Conservation (phyloP, 306 rosid genomes). For the Parietaria judaica region DNA sequence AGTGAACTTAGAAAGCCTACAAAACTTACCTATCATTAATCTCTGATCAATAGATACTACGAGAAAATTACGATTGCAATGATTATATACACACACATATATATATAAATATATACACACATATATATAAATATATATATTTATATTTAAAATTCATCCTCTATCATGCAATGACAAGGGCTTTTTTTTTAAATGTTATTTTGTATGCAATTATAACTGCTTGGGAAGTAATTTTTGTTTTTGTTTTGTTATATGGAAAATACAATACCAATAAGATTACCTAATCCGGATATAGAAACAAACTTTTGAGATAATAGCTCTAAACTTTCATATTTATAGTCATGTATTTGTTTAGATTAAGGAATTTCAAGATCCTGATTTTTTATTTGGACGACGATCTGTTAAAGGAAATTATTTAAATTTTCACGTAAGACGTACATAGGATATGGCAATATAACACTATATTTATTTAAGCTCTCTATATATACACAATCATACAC, state of each 20-base stretch:
- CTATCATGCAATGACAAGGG: too few relatives aligned
- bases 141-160: too few relatives aligned
- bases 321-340: neutral
- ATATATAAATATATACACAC: too few relatives aligned
- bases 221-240: neutral
- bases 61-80: too few relatives aligned
- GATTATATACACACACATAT: too few relatives aligned
- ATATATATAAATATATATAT: too few relatives aligned
- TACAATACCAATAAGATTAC: neutral
- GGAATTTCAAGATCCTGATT: neutral
- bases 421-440: neutral
- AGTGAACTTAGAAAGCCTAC: neutral
- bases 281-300: neutral
- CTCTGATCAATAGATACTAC: too few relatives aligned
- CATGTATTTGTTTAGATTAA: neutral
- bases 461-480: too few relatives aligned
- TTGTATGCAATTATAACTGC: too few relatives aligned
- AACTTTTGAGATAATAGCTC: neutral
- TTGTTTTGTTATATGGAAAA: neutral
- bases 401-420: slow-evolving; percentile 1
- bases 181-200: too few relatives aligned
- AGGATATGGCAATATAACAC: neutral
- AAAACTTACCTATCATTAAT: neutral
- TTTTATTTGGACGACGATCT: neutral
- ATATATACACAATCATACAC: too few relatives aligned